Evolutionary conservation across 2,329 filamentous ascomycete genomes (phyloP).

Genomic region (Colletotrichum limetticola): DNA sequence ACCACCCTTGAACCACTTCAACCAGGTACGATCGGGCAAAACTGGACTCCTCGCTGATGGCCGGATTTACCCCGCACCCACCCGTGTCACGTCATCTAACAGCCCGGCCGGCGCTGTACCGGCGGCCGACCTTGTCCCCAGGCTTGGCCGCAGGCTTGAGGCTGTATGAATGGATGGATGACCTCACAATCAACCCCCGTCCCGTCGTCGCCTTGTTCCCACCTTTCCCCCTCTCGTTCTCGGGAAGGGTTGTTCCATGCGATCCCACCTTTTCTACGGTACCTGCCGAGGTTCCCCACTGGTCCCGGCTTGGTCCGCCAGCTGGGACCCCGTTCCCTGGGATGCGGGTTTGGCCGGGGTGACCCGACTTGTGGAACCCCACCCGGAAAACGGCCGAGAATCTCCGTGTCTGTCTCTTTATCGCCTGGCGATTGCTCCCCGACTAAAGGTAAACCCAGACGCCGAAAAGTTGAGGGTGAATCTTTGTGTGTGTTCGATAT

Average conservation of each 20-base stretch:
- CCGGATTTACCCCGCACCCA: not conserved
- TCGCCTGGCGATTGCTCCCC: too few species aligned
- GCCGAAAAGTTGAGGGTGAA: too few species aligned
- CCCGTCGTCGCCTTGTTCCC: not conserved
- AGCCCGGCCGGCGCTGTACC: not conserved
- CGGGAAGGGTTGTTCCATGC: conserved; percentile 14
- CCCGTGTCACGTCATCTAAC: not conserved
- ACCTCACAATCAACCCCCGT: conserved; percentile 5
- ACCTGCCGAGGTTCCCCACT: not conserved
- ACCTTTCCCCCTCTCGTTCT: conserved; percentile 19
- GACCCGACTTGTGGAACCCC: not conserved
- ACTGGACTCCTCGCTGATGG: not conserved
- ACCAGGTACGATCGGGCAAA: conserved; percentile 20
- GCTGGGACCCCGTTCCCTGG: not conserved
- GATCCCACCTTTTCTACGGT: not conserved
- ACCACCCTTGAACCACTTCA: not conserved
- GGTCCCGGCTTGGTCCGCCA: conserved; percentile 16
- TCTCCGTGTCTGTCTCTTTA: too few species aligned
- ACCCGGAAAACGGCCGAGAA: not conserved
- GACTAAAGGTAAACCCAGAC: too few species aligned
- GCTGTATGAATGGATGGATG: not conserved
- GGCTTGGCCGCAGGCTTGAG: not conserved
- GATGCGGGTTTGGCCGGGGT: conserved; percentile 11
- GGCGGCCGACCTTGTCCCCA: not conserved
- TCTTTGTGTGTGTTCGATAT: too few species aligned